phyloP scores from a whole-genome alignment of 78 protist genomes.

The Parvularia atlantis region DNA sequence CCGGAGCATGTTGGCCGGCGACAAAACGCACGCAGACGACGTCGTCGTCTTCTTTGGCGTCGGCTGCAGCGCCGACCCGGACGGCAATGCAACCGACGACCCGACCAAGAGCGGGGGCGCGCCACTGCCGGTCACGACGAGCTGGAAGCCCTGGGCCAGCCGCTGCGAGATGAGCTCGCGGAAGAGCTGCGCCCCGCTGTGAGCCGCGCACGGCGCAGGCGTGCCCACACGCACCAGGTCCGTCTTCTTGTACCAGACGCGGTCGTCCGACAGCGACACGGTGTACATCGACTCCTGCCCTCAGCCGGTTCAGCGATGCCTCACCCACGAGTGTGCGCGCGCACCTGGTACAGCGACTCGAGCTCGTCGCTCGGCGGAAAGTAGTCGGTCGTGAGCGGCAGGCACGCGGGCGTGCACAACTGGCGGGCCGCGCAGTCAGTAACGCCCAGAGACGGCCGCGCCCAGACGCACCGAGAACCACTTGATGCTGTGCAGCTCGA shows the following conservation, averaged over 20 bases:
- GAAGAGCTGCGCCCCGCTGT: background rate
- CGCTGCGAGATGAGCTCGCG: slow-evolving; percentile 31
- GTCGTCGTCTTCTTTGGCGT: background rate
- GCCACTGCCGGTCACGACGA: background rate
- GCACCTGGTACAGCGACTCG: background rate
- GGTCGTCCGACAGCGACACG: background rate
- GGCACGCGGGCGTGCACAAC: slow-evolving; percentile 17
- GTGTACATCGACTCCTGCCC: background rate
- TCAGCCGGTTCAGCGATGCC: too few species aligned
- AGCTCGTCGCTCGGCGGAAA: slow-evolving; percentile 16
- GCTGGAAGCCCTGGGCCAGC: slow-evolving; percentile 34
- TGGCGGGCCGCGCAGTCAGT: too few species aligned
- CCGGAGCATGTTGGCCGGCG: background rate
- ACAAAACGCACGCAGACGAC: too few species aligned
- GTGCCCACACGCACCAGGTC: too few species aligned
- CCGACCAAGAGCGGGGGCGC: background rate
- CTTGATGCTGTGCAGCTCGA: slow-evolving; percentile 17
- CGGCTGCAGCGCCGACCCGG: background rate
- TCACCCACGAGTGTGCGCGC: too few species aligned
- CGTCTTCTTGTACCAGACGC: background rate
- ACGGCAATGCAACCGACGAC: background rate
- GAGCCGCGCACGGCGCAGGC: too few species aligned
- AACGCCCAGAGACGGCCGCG: background rate
- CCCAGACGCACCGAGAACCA: slow-evolving; percentile 24
- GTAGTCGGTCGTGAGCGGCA: slow-evolving; percentile 40